Evolutionary conservation across 2,329 filamentous ascomycete genomes (phyloP).

Genomic region (Fusarium avenaceum): DNA sequence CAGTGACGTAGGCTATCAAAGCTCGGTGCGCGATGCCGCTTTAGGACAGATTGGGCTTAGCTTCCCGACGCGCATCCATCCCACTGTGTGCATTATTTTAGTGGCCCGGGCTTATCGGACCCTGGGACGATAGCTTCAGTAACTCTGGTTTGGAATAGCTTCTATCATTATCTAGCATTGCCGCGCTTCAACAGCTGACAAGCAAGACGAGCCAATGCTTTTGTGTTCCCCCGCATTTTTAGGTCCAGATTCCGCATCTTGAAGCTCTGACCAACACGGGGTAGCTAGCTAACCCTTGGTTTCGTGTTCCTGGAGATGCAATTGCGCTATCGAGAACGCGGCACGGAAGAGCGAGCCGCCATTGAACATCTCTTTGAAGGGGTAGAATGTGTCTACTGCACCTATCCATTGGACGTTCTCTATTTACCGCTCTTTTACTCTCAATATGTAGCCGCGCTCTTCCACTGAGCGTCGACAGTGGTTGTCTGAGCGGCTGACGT

Average conservation of each 20-base stretch:
- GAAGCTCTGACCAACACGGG: slow-evolving; percentile 32
- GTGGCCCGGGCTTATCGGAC: background rate
- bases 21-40: slow-evolving; percentile 40
- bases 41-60: slow-evolving; percentile 11
- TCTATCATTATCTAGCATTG: slow-evolving; percentile 23
- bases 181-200: slow-evolving; percentile 21
- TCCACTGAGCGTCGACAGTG: background rate
- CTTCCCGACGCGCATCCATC: slow-evolving; percentile 12
- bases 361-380: background rate
- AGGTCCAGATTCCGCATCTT: background rate
- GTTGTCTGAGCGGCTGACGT: background rate
- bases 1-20: slow-evolving; percentile 44
- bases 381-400: background rate
- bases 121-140: too few species aligned
- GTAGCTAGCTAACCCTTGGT: background rate
- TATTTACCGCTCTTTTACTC: background rate
- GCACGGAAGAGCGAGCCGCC: background rate
- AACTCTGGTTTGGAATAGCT: slow-evolving; percentile 8
- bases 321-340: background rate
- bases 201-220: background rate
- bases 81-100: background rate
- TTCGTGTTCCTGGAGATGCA: too few species aligned
- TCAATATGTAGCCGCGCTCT: slow-evolving; percentile 20
- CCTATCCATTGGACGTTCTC: background rate
- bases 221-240: slow-evolving; percentile 28